A percentile compares a stretch with the other conserved stretches of the same genome.
Conservation (phyloP, 208 protist species). For the Leishmania gerbilli region DNA sequence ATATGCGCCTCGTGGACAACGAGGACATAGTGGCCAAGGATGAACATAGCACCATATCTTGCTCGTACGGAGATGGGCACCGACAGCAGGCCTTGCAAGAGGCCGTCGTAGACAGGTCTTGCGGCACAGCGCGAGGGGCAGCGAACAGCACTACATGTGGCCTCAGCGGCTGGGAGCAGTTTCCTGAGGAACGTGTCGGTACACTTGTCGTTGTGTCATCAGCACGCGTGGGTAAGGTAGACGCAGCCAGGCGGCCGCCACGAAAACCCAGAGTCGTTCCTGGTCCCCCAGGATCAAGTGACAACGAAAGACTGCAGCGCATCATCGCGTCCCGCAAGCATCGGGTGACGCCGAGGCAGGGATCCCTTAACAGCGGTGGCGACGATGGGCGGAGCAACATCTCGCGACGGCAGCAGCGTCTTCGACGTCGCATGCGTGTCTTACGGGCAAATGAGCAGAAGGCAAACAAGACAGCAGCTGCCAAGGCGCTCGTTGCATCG, state of each 20-base stretch:
- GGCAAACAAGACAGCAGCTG: conserved; percentile 39
- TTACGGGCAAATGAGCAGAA: conserved; percentile 54
- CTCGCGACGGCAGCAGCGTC: conserved; percentile 15
- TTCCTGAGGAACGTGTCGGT: conserved; percentile 14
- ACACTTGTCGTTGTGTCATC: neutral
- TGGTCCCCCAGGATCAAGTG: neutral
- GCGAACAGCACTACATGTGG: conserved; percentile 8
- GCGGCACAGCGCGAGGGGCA: neutral
- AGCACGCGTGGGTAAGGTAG: conserved; percentile 6
- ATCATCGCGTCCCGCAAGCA: conserved; percentile 42
- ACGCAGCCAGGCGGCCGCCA: conserved; percentile 12
- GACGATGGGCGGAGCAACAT: conserved; percentile 21
- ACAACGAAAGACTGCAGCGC: conserved; percentile 40
- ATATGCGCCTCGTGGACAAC: conserved; percentile 36
- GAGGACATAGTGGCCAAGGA: neutral
- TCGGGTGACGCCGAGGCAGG: conserved; percentile 19
- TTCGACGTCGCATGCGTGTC: conserved; percentile 40
- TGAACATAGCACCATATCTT: neutral
- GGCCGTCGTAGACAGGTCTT: neutral
- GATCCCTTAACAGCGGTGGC: neutral
- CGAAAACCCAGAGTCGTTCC: conserved; percentile 6
- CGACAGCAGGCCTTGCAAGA: conserved; percentile 6
- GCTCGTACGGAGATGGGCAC: conserved; percentile 11
- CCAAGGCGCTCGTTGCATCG: conserved; percentile 51
- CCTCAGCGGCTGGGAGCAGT: conserved; percentile 31